Conservation (phyloP, 1,139 yeast genomes). For the Yamadazyma trypodendri region DNA sequence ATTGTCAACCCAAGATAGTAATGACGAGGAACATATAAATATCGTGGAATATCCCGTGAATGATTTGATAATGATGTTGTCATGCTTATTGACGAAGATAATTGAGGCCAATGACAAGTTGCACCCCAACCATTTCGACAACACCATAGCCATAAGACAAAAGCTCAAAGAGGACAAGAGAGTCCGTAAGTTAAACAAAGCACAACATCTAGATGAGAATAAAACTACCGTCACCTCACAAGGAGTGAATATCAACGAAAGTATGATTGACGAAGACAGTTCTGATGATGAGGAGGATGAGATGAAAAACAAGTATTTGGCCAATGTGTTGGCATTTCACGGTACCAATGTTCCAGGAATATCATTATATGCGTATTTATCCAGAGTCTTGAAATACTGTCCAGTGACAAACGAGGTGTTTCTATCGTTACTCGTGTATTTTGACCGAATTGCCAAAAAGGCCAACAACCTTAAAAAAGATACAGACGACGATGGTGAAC, state of each 20-base stretch:
- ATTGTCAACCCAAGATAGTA: constrained; percentile 26
- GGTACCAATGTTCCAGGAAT: constrained; percentile 96
- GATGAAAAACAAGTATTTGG: constrained; percentile 56
- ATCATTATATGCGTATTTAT: constrained; percentile 81
- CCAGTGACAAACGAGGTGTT: constrained; percentile 98
- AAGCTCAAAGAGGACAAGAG: constrained; percentile 39
- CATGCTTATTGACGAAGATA: constrained; percentile 80
- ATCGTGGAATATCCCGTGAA: constrained; percentile 83
- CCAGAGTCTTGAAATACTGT: constrained; percentile 90
- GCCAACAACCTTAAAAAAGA: constrained; percentile 57
- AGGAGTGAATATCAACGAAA: constrained; percentile 14
- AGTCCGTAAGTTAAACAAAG: constrained; percentile 21
- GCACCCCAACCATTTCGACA: constrained; percentile 69
- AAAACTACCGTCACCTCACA: constrained; percentile 6
- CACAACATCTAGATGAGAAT: constrained; percentile 8
- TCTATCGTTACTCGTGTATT: constrained; percentile 82
- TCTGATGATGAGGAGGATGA: constrained; percentile 41
- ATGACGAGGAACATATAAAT: constrained; percentile 59
- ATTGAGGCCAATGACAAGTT: constrained; percentile 89
- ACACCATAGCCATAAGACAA: constrained; percentile 48
- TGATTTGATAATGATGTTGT: constrained; percentile 78
- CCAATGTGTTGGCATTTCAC: constrained; percentile 85
- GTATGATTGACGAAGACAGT: constrained; percentile 22
- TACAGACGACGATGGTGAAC: constrained; percentile 33
- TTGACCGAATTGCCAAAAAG: constrained; percentile 88